Evolutionary conservation across 140 eudicot species (phyloP).

Genomic region (Cichorium intybus): DNA sequence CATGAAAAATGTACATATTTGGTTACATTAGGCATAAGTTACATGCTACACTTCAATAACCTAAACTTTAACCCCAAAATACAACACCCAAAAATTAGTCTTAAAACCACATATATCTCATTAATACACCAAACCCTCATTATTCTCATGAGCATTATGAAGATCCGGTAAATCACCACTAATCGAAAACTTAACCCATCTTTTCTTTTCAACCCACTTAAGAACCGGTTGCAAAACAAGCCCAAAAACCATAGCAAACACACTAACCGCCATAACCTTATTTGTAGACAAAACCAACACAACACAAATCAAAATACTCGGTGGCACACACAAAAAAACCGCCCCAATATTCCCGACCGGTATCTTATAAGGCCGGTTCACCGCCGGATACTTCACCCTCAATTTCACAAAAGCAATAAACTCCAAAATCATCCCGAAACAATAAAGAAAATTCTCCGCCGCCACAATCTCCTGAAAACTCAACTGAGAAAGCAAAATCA

Average conservation of each 20-base stretch:
- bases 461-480: slow-evolving; percentile 53
- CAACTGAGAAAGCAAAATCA: slow-evolving; percentile 56
- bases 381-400: slow-evolving; percentile 29
- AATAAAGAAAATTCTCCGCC: slow-evolving; percentile 37
- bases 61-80: neutral
- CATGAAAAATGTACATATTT: no score
- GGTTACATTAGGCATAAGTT: no score
- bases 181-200: slow-evolving; percentile 36
- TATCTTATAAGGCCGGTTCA: slow-evolving; percentile 39
- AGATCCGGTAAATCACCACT: slow-evolving; percentile 41
- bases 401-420: slow-evolving; percentile 32
- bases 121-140: slow-evolving; percentile 12
- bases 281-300: slow-evolving; percentile 29
- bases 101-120: neutral
- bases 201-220: slow-evolving; percentile 24
- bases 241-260: slow-evolving; percentile 34
- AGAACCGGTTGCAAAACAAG: slow-evolving; percentile 37
- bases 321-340: slow-evolving; percentile 35
- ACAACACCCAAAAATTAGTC: neutral
- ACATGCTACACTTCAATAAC: neutral
- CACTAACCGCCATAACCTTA: slow-evolving; percentile 25
- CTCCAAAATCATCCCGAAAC: slow-evolving; percentile 42
- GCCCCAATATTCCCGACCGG: slow-evolving; percentile 39
- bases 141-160: slow-evolving; percentile 13
- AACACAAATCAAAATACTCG: slow-evolving; percentile 31